These are phyloP conservation scores for Porogramme epimiltina DNA, from an alignment of 1,284 basidiomycete species.

Conservation along the genomic window DNA sequence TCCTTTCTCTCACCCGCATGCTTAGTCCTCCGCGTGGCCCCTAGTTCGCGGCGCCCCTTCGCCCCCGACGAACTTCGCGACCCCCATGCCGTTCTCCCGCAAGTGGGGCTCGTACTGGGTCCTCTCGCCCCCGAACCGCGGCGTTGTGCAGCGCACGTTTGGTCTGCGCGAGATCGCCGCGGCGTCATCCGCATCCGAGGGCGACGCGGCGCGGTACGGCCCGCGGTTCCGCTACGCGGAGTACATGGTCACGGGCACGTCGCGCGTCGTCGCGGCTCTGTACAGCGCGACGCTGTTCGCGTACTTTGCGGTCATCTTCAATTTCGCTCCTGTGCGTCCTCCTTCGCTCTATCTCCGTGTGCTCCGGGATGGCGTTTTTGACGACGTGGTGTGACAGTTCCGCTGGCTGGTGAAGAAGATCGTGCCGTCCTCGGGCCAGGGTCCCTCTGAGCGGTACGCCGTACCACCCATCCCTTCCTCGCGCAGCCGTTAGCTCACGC, in stretches of 20 bases:
- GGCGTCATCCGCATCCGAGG: background rate
- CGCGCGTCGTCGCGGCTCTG: conserved; percentile 37
- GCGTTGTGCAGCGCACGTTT: conserved; percentile 79
- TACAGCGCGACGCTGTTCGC: conserved; percentile 39
- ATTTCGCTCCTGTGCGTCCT: conserved; percentile 39
- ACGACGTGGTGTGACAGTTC: conserved; percentile 37
- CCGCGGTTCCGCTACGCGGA: conserved; percentile 76
- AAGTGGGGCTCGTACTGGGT: conserved; percentile 61
- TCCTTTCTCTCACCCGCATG: background rate
- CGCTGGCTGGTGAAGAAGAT: conserved; percentile 55
- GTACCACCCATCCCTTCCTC: no score
- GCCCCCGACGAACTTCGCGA: conserved; percentile 43
- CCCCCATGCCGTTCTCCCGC: conserved; percentile 48
- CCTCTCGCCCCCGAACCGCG: conserved; percentile 64
- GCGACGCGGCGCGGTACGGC: conserved; percentile 49
- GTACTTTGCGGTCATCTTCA: conserved; percentile 7
- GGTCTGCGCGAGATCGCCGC: conserved; percentile 58
- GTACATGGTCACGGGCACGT: conserved; percentile 50
- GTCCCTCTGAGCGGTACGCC: conserved; percentile 64
- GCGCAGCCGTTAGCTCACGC: no score
- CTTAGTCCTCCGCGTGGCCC: background rate
- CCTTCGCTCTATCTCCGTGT: background rate
- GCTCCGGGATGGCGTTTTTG: background rate
- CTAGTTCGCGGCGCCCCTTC: conserved; percentile 45
- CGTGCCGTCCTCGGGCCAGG: conserved; percentile 58